Evolutionary conservation across 2,329 filamentous ascomycete species (phyloP).

Genomic region (Zopfia rhizophila): DNA sequence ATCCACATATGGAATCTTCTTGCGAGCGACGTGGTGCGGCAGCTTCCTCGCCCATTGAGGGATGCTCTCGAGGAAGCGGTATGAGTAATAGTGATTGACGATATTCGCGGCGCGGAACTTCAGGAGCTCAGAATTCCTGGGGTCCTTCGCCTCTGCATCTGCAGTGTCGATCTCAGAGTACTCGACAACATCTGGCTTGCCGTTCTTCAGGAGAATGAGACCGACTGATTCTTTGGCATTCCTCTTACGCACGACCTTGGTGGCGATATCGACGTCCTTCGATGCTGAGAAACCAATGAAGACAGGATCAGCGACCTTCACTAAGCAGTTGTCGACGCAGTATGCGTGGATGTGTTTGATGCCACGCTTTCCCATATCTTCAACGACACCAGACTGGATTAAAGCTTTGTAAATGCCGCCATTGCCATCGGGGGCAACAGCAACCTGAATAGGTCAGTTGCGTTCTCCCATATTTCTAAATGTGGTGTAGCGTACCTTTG

Average conservation of each 20-base stretch:
- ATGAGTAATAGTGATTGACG: slow-evolving; percentile 99
- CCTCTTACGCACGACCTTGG: slow-evolving; percentile 99
- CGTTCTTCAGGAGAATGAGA: slow-evolving; percentile 93
- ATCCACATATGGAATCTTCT: slow-evolving; percentile 95
- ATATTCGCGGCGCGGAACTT: slow-evolving; percentile 99
- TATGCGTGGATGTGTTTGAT: slow-evolving; percentile 97
- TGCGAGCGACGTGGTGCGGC: slow-evolving; percentile 94
- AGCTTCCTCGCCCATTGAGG: slow-evolving; percentile 86
- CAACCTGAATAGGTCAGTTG: slow-evolving; percentile 63
- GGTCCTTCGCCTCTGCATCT: slow-evolving; percentile 89
- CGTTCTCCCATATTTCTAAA: slow-evolving; percentile 2
- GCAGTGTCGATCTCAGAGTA: slow-evolving; percentile 95
- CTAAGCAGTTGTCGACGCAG: slow-evolving; percentile 99
- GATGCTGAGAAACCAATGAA: slow-evolving; percentile 94
- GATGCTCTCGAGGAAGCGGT: slow-evolving; percentile 89
- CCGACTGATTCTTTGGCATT: slow-evolving; percentile 96
- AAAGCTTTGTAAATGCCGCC: slow-evolving; percentile 96
- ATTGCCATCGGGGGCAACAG: slow-evolving; percentile 96
- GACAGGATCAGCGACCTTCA: slow-evolving; percentile 95
- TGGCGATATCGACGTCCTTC: slow-evolving; percentile 92
- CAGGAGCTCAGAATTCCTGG: slow-evolving; percentile 81
- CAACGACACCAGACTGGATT: slow-evolving; percentile 79
- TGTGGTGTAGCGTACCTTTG: slow-evolving; percentile 65
- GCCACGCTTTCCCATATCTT: slow-evolving; percentile 88
- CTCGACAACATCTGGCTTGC: slow-evolving; percentile 95